Conservation (phyloP, 805 yeast genomes). For the Zygoascus bituminiphila region DNA sequence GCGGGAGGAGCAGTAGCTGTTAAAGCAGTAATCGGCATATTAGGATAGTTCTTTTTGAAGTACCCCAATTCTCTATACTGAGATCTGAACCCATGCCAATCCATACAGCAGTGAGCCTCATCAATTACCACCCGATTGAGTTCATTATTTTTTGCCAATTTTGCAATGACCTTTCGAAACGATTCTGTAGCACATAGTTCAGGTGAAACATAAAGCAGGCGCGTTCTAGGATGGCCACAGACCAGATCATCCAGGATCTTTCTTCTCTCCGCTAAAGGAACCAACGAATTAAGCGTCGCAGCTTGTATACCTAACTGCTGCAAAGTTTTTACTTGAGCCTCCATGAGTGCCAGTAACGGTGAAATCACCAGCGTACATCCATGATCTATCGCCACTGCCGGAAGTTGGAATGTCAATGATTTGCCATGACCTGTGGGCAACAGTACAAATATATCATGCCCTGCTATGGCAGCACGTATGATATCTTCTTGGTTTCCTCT, state of each 20-base stretch:
- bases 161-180: conserved; percentile 54
- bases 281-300: conserved; percentile 78
- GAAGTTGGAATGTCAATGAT: conserved; percentile 89
- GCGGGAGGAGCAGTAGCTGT: conserved; percentile 95
- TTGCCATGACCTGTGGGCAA: conserved; percentile 99
- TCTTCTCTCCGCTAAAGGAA: conserved; percentile 52
- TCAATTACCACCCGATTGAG: conserved; percentile 88
- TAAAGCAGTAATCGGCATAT: conserved; percentile 86
- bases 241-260: conserved; percentile 54
- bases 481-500: conserved; percentile 84
- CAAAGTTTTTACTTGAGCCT: conserved; percentile 87
- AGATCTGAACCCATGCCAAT: conserved; percentile 98
- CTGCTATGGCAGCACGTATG: conserved; percentile 60
- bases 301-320: conserved; percentile 62
- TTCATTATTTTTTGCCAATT: conserved; percentile 44
- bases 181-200: conserved; percentile 71
- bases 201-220: conserved; percentile 80
- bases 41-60: conserved; percentile 67
- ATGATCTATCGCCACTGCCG: conserved; percentile 52
- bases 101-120: conserved; percentile 96
- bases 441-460: conserved; percentile 83
- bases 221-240: conserved; percentile 48
- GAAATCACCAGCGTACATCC: conserved; percentile 92
- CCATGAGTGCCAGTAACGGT: conserved; percentile 93
- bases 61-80: conserved; percentile 77